Conservation (phyloP, 257 asterid species). For the Penstemon eatonii region DNA sequence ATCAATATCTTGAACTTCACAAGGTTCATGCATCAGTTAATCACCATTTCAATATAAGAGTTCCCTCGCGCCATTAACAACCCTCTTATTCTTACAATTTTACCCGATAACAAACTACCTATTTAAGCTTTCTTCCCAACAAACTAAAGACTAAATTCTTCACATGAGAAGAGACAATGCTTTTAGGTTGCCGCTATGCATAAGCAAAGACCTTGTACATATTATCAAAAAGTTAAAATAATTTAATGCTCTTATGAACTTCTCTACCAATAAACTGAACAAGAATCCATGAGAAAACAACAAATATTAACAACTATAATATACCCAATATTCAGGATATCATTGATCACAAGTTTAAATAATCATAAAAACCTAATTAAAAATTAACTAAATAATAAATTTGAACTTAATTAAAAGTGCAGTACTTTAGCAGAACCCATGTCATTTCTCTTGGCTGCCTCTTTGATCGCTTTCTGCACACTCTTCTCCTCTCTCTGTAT, state of each 20-base stretch:
- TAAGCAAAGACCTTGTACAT: neutral
- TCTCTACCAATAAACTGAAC: no score
- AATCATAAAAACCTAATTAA: neutral
- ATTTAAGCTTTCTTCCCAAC: no score
- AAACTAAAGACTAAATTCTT: neutral
- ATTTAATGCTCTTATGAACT: neutral
- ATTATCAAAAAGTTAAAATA: neutral
- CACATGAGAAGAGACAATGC: neutral
- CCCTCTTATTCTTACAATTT: no score
- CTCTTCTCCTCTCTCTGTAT: slow-evolving; percentile 91
- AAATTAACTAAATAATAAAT: neutral
- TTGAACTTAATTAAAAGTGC: neutral
- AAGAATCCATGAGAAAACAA: no score
- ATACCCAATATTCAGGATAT: neutral
- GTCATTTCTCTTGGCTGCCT: slow-evolving; percentile 92
- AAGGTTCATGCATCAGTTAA: no score
- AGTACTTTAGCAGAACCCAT: slow-evolving; percentile 96
- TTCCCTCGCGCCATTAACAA: no score
- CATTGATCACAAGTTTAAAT: neutral
- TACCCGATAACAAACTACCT: no score
- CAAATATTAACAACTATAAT: no score
- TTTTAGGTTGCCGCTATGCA: neutral
- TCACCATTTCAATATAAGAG: no score
- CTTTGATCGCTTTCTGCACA: slow-evolving; percentile 95
- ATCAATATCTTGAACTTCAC: no score